Percentiles rank a stretch among this genome's conserved stretches.
phyloP scores from a whole-genome alignment of 768 basidiomycete species.

The Serendipita sp. region DNA sequence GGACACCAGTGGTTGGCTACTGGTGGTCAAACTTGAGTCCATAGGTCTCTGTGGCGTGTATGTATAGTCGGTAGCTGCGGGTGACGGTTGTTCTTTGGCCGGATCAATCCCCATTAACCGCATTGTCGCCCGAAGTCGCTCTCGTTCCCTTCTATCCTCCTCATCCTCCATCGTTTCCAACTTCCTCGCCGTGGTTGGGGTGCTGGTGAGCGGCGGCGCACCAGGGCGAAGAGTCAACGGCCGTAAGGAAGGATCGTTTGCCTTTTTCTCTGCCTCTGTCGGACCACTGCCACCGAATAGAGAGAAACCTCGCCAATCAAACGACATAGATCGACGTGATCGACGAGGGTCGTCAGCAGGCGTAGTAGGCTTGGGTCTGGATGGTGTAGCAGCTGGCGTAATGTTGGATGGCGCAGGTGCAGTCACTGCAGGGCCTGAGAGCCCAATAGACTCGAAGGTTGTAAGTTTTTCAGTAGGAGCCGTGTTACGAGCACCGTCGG shows the following conservation, averaged over 20 bases:
- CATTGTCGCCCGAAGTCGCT: conserved; percentile 80
- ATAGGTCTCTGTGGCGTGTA: conserved; percentile 19
- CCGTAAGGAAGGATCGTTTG: conserved; percentile 29
- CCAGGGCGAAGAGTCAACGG: conserved; percentile 63
- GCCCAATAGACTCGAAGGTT: conserved; percentile 13
- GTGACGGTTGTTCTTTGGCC: conserved; percentile 36
- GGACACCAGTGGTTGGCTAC: not conserved
- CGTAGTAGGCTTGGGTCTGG: conserved; percentile 17
- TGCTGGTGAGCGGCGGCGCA: conserved; percentile 29
- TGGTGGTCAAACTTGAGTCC: not conserved
- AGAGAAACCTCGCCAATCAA: conserved; percentile 72
- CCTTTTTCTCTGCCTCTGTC: conserved; percentile 37
- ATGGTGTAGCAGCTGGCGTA: conserved; percentile 14
- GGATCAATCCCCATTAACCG: conserved; percentile 79
- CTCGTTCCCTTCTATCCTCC: conserved; percentile 74
- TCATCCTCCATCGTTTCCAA: conserved; percentile 84
- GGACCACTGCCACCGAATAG: conserved; percentile 37
- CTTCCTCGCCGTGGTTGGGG: conserved; percentile 38
- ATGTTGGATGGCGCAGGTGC: conserved; percentile 8
- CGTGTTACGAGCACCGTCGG: conserved; percentile 20
- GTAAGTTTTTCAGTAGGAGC: conserved; percentile 22
- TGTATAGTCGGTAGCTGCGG: conserved; percentile 10
- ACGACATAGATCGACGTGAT: conserved; percentile 49
- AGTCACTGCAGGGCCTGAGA: not conserved
- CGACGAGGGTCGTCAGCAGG: conserved; percentile 30